Base-by-base conservation (phyloP, 306 rosid genomes). In the Sesbania bispinosa region DNA sequence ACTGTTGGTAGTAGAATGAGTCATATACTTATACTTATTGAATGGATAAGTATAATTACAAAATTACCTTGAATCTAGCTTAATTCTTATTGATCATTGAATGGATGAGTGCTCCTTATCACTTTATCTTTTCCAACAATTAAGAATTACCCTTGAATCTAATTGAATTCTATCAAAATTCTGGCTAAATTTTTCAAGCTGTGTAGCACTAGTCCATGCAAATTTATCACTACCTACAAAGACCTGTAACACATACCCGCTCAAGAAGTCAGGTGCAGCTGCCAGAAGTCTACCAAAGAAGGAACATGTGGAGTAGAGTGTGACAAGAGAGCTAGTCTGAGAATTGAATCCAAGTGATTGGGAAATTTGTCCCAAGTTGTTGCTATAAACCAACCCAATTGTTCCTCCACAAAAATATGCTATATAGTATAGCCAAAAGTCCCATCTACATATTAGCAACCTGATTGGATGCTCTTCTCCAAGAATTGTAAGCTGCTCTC, bases 391-490 rank as follows among this genome's bases (percentile, higher is more conserved):
- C 87, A 93, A 79, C 3, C 98, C 96, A 53, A 90, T 69, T 19
- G 96, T 93, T 7, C 86, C 96, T 43, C 98, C 96, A 79, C 91
- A 90, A n/a, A 90, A 82, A 73, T 93, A 93, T 29, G 96, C 80
- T 1, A 73, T 32, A 64, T 81, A 90, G 77, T 93, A 93, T 6
- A 93, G 71, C 98, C 96, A 93, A 38, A 93, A 93, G 10, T 90
- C 96, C 87, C 76, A 80, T 20, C 88, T 80, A 24, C 52, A 57
- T 39, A 88, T 14, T 3, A 90, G 79, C 76, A 79, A 4, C 66
- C 59, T 64, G 0, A 64, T 69, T 16, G 87, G 23, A 64, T 92
- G 92, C 76, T 92, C 98, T 76, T 92, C 92, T 4, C 88, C 90
- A 0, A 92, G 79, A 62, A 51, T 66, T 29, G 64, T 59, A 45